Conservation (phyloP, 306 rosid species). For the Vigna mungo region DNA sequence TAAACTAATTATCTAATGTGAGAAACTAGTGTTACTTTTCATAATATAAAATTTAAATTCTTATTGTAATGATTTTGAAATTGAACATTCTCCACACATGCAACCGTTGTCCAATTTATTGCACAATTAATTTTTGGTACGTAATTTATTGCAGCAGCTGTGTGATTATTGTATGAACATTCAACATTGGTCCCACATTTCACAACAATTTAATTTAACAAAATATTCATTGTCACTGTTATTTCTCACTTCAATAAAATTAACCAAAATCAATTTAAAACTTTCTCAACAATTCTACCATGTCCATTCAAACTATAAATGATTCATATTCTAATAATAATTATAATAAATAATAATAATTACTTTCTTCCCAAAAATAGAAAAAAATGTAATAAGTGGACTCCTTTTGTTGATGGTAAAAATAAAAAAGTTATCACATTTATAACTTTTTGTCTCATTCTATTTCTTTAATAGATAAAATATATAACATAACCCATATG, state of each 20-base stretch:
- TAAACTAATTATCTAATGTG: no score
- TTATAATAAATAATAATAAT: no score
- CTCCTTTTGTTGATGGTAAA: not conserved
- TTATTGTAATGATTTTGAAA: not conserved
- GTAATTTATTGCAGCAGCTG: constrained; percentile 27
- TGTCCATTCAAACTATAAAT: no score
- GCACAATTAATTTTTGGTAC: constrained; percentile 12
- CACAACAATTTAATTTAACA: not conserved
- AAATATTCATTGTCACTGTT: not conserved
- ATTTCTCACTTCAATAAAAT: not conserved
- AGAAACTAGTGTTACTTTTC: no score
- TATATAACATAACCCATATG: not conserved
- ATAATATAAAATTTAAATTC: no score
- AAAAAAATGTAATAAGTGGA: not conserved
- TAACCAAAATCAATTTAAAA: not conserved
- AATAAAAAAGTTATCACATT: not conserved
- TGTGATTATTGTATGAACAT: not conserved
- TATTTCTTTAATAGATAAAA: not conserved
- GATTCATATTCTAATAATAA: no score
- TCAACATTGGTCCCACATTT: not conserved
- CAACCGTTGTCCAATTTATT: not conserved
- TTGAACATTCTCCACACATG: constrained; percentile 2
- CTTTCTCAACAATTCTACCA: not conserved
- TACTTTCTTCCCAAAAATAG: no score
- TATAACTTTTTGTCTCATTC: not conserved